phyloP scores from a whole-genome alignment of 345 rosid genomes.

The Nephelium lappaceum region DNA sequence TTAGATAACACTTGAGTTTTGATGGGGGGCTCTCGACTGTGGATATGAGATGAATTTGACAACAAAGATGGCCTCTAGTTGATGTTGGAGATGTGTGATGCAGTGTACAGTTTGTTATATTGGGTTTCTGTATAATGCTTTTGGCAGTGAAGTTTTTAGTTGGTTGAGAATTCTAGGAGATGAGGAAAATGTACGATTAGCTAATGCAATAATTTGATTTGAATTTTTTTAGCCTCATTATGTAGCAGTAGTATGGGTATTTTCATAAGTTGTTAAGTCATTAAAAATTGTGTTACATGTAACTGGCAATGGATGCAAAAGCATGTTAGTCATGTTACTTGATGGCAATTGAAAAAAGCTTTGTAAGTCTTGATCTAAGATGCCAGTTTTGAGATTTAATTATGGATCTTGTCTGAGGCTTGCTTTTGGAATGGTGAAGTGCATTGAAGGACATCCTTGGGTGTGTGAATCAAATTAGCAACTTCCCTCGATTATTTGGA shows the following conservation, averaged over 20 bases:
- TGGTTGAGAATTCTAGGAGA: background rate
- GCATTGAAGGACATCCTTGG: background rate
- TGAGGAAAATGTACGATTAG: background rate
- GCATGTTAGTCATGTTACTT: background rate
- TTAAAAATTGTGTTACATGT: no score
- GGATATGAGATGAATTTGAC: background rate
- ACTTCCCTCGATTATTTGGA: background rate
- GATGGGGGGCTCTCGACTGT: background rate
- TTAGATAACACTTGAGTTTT: background rate
- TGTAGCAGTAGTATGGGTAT: background rate
- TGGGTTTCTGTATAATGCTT: background rate
- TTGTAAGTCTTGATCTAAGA: background rate
- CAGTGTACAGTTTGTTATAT: background rate
- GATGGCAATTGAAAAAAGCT: background rate
- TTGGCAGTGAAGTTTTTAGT: background rate
- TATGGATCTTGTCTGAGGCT: background rate
- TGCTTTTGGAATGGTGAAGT: background rate
- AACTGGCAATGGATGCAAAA: background rate
- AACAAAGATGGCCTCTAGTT: background rate
- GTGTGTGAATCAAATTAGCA: background rate
- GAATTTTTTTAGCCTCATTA: background rate
- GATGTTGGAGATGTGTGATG: background rate
- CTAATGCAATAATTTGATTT: background rate
- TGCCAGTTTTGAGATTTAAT: background rate
- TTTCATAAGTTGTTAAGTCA: background rate